These are phyloP conservation scores for Vitis labrusca DNA, from an alignment of 164 flowering plant genomes.

Conservation along the genomic window DNA sequence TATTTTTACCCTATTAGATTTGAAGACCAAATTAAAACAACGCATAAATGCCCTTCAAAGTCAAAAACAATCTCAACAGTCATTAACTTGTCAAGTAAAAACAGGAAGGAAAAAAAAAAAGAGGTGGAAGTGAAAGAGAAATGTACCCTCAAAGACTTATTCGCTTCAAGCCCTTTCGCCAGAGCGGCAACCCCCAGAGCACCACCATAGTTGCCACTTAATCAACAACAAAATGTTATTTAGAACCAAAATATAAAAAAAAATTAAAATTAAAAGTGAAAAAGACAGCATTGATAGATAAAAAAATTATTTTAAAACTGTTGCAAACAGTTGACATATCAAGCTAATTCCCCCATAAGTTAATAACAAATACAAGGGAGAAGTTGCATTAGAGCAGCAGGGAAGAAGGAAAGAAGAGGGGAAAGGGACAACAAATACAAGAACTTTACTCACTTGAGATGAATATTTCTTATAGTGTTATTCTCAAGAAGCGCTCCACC, in stretches of 20 bases:
- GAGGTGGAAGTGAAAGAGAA: constrained; percentile 4
- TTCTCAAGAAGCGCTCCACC: constrained; percentile 89
- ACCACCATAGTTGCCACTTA: constrained; percentile 97
- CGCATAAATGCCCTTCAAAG: no score
- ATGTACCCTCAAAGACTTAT: constrained; percentile 87
- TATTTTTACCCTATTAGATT: no score
- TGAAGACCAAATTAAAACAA: no score
- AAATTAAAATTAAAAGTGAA: no score
- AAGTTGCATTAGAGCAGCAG: not conserved
- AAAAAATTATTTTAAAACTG: no score
- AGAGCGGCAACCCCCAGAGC: constrained; percentile 88
- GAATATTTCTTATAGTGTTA: constrained; percentile 53
- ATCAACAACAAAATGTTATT: constrained; percentile 9
- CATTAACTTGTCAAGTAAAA: not conserved
- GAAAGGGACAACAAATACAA: not conserved
- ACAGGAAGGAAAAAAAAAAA: not conserved
- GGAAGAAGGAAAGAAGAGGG: not conserved
- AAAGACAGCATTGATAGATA: no score
- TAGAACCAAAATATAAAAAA: no score
- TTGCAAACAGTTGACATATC: no score
- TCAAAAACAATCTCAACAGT: no score
- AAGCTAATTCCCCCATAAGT: not conserved
- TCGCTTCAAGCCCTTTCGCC: constrained; percentile 87
- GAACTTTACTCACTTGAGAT: constrained; percentile 70
- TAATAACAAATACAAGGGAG: not conserved